Conservation (phyloP, 441 rosid genomes). For the Pelargonium citronellum region DNA sequence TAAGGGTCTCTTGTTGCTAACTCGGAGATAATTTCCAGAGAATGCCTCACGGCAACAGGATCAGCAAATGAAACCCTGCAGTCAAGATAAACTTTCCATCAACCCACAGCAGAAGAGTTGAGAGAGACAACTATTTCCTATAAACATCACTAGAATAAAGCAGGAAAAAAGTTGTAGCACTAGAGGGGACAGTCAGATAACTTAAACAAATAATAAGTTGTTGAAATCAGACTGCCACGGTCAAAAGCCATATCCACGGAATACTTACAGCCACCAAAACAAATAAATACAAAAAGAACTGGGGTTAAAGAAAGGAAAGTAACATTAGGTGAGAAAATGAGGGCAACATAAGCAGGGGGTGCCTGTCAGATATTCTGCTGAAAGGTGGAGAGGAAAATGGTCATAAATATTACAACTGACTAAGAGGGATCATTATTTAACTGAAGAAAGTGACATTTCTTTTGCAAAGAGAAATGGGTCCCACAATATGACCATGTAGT, state of each 20-base stretch:
- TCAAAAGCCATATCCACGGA: no score
- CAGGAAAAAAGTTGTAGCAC: no score
- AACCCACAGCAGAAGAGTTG: neutral
- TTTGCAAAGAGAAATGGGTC: no score
- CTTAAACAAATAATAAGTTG: no score
- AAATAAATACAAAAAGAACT: no score
- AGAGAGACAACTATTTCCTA: neutral
- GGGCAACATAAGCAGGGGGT: neutral
- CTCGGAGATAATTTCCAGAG: conserved; percentile 82
- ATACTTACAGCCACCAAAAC: no score
- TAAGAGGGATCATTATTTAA: neutral
- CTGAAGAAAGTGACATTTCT: neutral
- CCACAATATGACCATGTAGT: neutral
- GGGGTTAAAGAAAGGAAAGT: no score
- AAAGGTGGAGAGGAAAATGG: neutral
- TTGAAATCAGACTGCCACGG: no score
- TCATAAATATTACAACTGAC: neutral
- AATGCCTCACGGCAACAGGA: conserved; percentile 98
- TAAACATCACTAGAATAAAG: no score
- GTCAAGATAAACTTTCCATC: conserved; percentile 15
- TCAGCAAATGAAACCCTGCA: conserved; percentile 84
- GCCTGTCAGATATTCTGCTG: neutral
- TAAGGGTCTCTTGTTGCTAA: conserved; percentile 87
- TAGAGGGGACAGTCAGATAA: no score
- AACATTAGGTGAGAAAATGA: neutral